These are phyloP conservation scores for Solanum etuberosum DNA, from an alignment of 257 asterid species.

Conservation along the genomic window DNA sequence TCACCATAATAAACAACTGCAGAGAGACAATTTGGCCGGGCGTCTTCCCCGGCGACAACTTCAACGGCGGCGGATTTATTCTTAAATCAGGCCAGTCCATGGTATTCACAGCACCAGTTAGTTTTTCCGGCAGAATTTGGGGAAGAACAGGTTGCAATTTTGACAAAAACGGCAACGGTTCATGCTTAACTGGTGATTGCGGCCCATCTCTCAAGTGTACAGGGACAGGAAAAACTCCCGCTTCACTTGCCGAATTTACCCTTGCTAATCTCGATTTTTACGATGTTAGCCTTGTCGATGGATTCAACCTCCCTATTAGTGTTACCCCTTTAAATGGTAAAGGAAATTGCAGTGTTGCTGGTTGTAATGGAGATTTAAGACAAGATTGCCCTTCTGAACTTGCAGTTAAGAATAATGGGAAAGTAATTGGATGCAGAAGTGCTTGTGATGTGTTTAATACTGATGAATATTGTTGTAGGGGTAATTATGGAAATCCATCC, in stretches of 20 bases:
- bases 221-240: slow-evolving; percentile 61
- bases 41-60: slow-evolving; percentile 52
- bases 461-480: slow-evolving; percentile 84
- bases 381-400: slow-evolving; percentile 56
- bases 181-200: slow-evolving; percentile 70
- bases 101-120: slow-evolving; percentile 54
- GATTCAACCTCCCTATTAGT: slow-evolving; percentile 62
- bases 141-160: slow-evolving; percentile 84
- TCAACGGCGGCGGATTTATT: slow-evolving; percentile 74
- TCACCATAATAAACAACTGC: slow-evolving; percentile 76
- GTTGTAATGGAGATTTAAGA: slow-evolving; percentile 65
- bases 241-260: slow-evolving; percentile 84
- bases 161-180: slow-evolving; percentile 58
- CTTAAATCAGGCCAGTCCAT: slow-evolving; percentile 46
- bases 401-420: slow-evolving; percentile 37
- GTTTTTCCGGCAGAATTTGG: slow-evolving; percentile 89
- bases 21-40: slow-evolving; percentile 89
- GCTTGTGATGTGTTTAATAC: slow-evolving; percentile 84
- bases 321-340: slow-evolving; percentile 64
- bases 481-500: slow-evolving; percentile 57
- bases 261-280: slow-evolving; percentile 52
- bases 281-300: slow-evolving; percentile 91
- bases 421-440: slow-evolving; percentile 59
- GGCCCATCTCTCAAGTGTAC: slow-evolving; percentile 56
- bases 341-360: slow-evolving; percentile 76